phyloP scores from a whole-genome alignment of 345 rosid genomes.

The Eucalyptus leucophloia region DNA sequence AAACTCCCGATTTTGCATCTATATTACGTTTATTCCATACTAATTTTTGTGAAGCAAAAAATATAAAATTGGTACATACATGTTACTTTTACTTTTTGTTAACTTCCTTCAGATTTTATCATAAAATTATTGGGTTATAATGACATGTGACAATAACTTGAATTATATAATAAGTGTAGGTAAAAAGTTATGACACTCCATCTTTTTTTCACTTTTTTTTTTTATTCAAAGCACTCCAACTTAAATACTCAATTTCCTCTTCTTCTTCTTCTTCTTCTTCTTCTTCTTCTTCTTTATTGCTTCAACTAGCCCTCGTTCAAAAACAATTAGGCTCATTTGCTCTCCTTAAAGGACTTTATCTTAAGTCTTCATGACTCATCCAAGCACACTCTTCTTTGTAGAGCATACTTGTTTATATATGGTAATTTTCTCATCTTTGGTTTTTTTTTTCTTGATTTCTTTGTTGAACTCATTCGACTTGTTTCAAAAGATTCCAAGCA shows the following conservation, averaged over 20 bases:
- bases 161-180: rapidly evolving
- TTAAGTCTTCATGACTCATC: too few relatives aligned
- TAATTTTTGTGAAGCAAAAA: rapidly evolving
- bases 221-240: not conserved
- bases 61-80: too few relatives aligned
- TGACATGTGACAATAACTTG: rapidly evolving
- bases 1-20: not conserved
- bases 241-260: not conserved
- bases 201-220: too few relatives aligned
- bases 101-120: not conserved
- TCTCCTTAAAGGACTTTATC: not conserved
- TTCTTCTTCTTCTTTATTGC: not conserved
- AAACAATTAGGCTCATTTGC: not conserved
- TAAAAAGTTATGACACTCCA: rapidly evolving
- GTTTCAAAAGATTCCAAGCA: too few relatives aligned
- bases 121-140: rapidly evolving
- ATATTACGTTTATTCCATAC: too few relatives aligned
- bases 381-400: not conserved
- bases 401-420: not conserved
- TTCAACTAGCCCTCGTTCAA: not conserved
- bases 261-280: not conserved
- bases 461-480: not conserved
- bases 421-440: not conserved
- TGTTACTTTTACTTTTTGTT: not conserved
- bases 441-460: not conserved